Evolutionary conservation across 1,284 basidiomycete genomes (phyloP), one percentile per base, ranked within the genome.

Genomic region (Moniliella sp.): DNA sequence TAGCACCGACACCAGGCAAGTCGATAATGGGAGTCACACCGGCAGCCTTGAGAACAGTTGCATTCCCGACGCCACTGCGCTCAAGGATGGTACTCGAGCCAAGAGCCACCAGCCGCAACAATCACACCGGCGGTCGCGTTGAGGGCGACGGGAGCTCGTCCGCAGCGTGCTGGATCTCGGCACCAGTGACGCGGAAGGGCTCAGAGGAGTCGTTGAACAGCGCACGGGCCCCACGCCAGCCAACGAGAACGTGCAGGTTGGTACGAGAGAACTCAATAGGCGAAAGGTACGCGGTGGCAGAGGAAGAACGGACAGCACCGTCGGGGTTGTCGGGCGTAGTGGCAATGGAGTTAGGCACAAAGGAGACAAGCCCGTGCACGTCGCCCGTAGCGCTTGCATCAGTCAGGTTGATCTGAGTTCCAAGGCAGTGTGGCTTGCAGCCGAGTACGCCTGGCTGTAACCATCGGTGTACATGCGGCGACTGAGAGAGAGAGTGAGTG

Each of bases 181-280:
- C 43, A 10, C 47, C 50, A 3, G 36, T 41, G 4, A 42, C 45
- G n/a, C 21, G 30, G 26, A 28, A 29, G 15, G 27, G 21, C 2
- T 28, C 30, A 23, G 26, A 14, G 11, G 19, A 15, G 12, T 29
- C 18, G 17, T 31, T 31, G 32, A 51, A 62, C 0, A 54, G 21
- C 16, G 62, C 38, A 19, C 49, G 52, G 9, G 45, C 46, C 15
- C 53, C 64, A 16, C 55, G 56, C 14, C 63, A 55, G 8, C 51
- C 43, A 7, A 60, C 51, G 8, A 68, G 54, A 11, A 64, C 33
- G 73, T 70, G 7, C 77, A 83, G 48, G 76, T 31, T 82, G 55
- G 76, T 69, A 10, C 65, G 54, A 4, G 25, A 8, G 16, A 40
- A 36, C 37, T 64, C 57, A 7, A 67, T 55, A 0, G 66, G 64